These are phyloP conservation scores for Lactarius deliciosus DNA, from an alignment of 768 basidiomycete species.

Conservation along the genomic window DNA sequence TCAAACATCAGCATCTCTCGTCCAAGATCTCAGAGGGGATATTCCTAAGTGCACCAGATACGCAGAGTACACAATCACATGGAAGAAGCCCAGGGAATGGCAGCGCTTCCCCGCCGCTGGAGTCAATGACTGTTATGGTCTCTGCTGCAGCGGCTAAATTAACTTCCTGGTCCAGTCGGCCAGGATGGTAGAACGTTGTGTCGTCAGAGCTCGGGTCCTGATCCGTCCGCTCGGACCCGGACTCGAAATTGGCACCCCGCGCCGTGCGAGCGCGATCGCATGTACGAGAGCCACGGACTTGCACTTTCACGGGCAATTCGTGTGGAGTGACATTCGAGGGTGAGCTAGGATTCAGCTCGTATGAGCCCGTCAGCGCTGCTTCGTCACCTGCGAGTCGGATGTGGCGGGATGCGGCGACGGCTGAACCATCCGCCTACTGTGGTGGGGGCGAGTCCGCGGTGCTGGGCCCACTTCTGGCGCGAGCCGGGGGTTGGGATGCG, in stretches of 20 bases:
- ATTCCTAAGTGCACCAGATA: slow-evolving; percentile 13
- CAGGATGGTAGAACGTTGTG: background rate
- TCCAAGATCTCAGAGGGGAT: background rate
- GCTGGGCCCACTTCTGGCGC: slow-evolving; percentile 18
- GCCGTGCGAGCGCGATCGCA: background rate
- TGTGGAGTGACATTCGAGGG: background rate
- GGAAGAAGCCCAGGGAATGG: background rate
- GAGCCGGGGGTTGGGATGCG: slow-evolving; percentile 14
- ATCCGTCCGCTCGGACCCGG: background rate
- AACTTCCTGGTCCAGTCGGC: background rate
- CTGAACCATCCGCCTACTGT: slow-evolving; percentile 19
- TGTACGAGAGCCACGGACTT: background rate
- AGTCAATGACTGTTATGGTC: background rate
- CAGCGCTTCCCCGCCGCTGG: background rate
- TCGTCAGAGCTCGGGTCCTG: background rate
- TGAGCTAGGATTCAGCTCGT: slow-evolving; percentile 8
- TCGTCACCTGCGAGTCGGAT: background rate
- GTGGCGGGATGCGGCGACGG: slow-evolving; percentile 4
- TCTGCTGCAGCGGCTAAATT: background rate
- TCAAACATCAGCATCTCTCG: background rate
- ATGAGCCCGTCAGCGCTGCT: slow-evolving; percentile 3
- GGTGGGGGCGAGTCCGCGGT: slow-evolving; percentile 5
- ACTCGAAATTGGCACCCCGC: background rate
- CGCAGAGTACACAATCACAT: slow-evolving; percentile 7
- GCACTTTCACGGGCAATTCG: background rate